Evolutionary conservation across 257 asterid genomes (phyloP).

Genomic region (Solanum habrochaites): DNA sequence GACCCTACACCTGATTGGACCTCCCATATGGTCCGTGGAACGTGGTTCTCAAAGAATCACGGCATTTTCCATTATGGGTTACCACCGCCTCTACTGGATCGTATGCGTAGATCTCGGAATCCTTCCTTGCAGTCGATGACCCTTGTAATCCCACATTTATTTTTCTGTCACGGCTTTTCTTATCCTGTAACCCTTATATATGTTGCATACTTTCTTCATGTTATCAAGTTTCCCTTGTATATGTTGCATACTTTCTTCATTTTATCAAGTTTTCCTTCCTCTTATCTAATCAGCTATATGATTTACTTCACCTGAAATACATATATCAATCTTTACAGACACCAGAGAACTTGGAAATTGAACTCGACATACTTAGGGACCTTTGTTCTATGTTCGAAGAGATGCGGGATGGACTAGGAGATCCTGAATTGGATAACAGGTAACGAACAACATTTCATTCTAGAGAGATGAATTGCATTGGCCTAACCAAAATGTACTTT

Average conservation of each 20-base stretch:
- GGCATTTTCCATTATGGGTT: conserved; percentile 60
- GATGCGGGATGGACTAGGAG: conserved; percentile 50
- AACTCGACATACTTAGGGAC: conserved; percentile 42
- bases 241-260: conserved; percentile 1
- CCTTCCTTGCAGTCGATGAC: conserved; percentile 15
- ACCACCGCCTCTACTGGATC: conserved; percentile 57
- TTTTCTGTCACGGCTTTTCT: not conserved
- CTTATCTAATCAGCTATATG: not conserved
- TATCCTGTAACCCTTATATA: not conserved
- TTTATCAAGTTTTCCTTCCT: not conserved
- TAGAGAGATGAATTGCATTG: not conserved
- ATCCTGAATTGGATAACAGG: conserved; percentile 42
- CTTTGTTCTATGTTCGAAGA: conserved; percentile 51
- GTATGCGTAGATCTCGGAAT: conserved; percentile 45
- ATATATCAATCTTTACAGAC: conserved; percentile 16
- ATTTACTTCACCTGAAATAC: not conserved
- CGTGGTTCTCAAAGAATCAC: conserved; percentile 68
- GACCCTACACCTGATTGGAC: conserved; percentile 33
- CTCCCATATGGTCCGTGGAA: conserved; percentile 86
- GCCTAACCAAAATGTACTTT: not conserved
- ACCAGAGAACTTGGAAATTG: conserved; percentile 50
- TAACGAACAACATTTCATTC: conserved; percentile 4
- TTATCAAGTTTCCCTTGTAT: not conserved
- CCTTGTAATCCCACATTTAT: conserved; percentile 20
- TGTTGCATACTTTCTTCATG: conserved; percentile 2